These are phyloP conservation scores for Danielia oregonensis DNA, from an alignment of 805 yeast genomes.

Conservation along the genomic window DNA sequence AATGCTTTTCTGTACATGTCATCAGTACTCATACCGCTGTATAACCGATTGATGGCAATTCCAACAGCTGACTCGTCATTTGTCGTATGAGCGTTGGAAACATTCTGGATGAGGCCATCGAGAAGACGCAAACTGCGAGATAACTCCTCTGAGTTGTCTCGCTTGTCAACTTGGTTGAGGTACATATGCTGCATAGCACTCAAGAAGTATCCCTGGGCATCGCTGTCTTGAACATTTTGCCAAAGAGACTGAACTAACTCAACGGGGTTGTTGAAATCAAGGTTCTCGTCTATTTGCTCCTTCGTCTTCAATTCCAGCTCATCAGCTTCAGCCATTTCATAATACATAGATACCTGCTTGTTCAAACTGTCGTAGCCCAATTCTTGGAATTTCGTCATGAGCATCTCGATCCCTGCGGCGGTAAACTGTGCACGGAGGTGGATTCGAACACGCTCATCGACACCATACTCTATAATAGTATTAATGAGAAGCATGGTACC, in stretches of 20 bases:
- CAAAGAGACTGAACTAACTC: conserved; percentile 61
- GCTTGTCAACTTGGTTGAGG: conserved; percentile 50
- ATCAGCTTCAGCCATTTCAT: conserved; percentile 55
- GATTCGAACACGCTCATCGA: conserved; percentile 44
- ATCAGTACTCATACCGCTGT: conserved; percentile 75
- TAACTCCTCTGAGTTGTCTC: conserved; percentile 41
- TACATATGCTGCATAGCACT: conserved; percentile 67
- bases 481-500: conserved; percentile 69
- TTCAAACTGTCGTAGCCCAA: conserved; percentile 56
- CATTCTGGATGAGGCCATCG: conserved; percentile 61
- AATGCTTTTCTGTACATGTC: conserved; percentile 76
- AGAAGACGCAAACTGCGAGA: conserved; percentile 56
- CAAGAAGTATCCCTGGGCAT: conserved; percentile 55
- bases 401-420: conserved; percentile 22
- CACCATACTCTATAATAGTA: conserved; percentile 51
- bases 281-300: conserved; percentile 35
- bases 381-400: conserved; percentile 18
- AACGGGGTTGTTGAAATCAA: conserved; percentile 67
- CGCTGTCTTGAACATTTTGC: conserved; percentile 53
- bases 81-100: conserved; percentile 50
- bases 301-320: conserved; percentile 39
- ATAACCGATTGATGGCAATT: conserved; percentile 69
- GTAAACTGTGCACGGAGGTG: conserved; percentile 50
- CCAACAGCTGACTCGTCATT: conserved; percentile 53
- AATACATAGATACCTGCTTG: conserved; percentile 62